Evolutionary conservation across 2,329 filamentous ascomycete species (phyloP).

Genomic region (Aspergillus sp.): DNA sequence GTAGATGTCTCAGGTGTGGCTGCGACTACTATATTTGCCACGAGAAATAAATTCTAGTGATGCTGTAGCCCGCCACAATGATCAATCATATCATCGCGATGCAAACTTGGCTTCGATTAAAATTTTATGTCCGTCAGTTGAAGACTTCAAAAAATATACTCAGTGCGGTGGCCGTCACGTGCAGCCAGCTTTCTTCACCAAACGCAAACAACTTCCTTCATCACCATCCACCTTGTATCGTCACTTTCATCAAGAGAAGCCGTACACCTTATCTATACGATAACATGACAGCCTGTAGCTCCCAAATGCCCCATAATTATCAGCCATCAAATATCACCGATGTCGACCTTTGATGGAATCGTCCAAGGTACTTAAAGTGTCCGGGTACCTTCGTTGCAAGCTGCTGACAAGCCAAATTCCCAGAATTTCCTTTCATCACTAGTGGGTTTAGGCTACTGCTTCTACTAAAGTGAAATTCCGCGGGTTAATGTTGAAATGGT

Average conservation of each 20-base stretch:
- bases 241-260: neutral
- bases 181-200: neutral
- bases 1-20: neutral
- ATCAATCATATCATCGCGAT: neutral
- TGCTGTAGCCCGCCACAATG: neutral
- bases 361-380: conserved; percentile 45
- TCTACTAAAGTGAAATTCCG: neutral
- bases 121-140: neutral
- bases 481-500: neutral
- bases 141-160: neutral
- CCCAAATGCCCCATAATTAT: neutral
- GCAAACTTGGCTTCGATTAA: too few species aligned
- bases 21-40: conserved; percentile 7
- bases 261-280: neutral
- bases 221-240: neutral
- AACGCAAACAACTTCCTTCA: neutral
- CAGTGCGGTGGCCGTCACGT: neutral
- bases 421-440: conserved; percentile 76
- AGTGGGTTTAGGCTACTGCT: conserved; percentile 44
- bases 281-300: neutral
- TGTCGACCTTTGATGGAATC: conserved; percentile 77
- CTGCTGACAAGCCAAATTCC: neutral
- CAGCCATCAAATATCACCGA: conserved; percentile 32
- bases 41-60: neutral
- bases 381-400: neutral